Conservation (phyloP, 768 basidiomycete genomes). For the Russula sp. region DNA sequence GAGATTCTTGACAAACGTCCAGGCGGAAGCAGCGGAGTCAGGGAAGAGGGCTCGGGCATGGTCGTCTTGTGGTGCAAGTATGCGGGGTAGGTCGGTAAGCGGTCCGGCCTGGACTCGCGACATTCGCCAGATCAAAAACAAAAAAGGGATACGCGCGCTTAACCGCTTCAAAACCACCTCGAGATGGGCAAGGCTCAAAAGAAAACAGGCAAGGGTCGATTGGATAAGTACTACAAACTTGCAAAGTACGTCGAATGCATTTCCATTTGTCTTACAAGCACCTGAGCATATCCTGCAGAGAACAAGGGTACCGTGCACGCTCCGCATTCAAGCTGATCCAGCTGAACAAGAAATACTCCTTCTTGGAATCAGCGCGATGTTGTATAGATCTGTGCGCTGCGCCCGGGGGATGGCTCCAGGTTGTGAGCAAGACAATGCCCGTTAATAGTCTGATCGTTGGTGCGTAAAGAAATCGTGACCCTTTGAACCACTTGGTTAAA, state of each 20-base stretch:
- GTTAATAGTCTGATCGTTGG: slow-evolving; percentile 88
- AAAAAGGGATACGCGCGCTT: background rate
- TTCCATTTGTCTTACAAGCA: slow-evolving; percentile 14
- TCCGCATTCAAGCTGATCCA: slow-evolving; percentile 99
- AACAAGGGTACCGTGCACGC: slow-evolving; percentile 98
- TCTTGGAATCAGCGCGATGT: slow-evolving; percentile 86
- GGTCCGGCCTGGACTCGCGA: slow-evolving; percentile 4
- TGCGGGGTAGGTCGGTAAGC: background rate
- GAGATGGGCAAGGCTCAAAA: slow-evolving; percentile 60
- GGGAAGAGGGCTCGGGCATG: slow-evolving; percentile 32
- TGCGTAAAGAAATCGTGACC: slow-evolving; percentile 37
- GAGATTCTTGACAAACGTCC: slow-evolving; percentile 9
- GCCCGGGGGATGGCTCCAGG: slow-evolving; percentile 98
- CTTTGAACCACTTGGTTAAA: slow-evolving; percentile 8
- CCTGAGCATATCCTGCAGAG: slow-evolving; percentile 47
- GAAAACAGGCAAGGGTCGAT: slow-evolving; percentile 93
- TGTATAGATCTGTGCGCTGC: slow-evolving; percentile 98
- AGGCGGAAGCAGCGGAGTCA: slow-evolving; percentile 34
- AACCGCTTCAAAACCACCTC: background rate
- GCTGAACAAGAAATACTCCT: slow-evolving; percentile 94
- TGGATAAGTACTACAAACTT: slow-evolving; percentile 97
- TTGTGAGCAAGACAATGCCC: slow-evolving; percentile 97
- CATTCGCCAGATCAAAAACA: too few relatives aligned
- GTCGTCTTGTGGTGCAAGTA: too few relatives aligned
- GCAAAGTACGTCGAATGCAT: slow-evolving; percentile 57